These are phyloP conservation scores for Plectosphaerella plurivora DNA, from an alignment of 2,329 filamentous ascomycete species.

Conservation along the genomic window DNA sequence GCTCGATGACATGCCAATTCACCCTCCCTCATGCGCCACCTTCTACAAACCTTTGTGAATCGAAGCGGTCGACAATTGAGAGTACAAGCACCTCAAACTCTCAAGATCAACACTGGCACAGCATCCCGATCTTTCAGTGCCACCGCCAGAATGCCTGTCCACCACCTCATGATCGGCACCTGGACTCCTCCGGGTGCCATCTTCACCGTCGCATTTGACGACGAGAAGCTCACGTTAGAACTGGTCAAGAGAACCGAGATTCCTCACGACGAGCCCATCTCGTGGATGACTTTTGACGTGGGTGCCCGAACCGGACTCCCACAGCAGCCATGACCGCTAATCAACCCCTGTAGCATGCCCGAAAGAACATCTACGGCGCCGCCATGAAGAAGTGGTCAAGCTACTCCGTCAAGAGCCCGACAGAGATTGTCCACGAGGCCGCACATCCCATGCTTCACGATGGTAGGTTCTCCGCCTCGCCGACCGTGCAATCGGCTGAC, in stretches of 20 bases:
- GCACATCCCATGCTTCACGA: conserved; percentile 75
- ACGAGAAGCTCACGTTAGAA: conserved; percentile 69
- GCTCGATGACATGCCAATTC: background rate
- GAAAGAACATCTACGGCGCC: conserved; percentile 82
- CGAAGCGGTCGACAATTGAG: background rate
- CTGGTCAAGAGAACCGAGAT: conserved; percentile 79
- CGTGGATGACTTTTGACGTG: conserved; percentile 90
- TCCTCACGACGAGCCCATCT: conserved; percentile 79
- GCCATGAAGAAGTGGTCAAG: conserved; percentile 94
- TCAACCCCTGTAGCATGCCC: conserved; percentile 59
- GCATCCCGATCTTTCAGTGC: background rate
- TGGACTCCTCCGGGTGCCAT: conserved; percentile 89
- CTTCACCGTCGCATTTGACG: conserved; percentile 84
- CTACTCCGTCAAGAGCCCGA: conserved; percentile 70
- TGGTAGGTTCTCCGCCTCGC: conserved; percentile 43
- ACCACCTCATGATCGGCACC: conserved; percentile 88
- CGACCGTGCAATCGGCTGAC: background rate
- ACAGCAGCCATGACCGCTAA: background rate
- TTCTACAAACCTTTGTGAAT: background rate
- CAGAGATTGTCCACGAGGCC: conserved; percentile 68
- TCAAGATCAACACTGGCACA: background rate
- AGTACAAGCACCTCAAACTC: background rate
- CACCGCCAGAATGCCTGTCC: conserved; percentile 59
- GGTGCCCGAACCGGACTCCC: conserved; percentile 22
- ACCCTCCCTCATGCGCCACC: background rate